These are phyloP conservation scores for Monosporascus sp. DNA, from an alignment of 2,329 filamentous ascomycete species.

Conservation along the genomic window DNA sequence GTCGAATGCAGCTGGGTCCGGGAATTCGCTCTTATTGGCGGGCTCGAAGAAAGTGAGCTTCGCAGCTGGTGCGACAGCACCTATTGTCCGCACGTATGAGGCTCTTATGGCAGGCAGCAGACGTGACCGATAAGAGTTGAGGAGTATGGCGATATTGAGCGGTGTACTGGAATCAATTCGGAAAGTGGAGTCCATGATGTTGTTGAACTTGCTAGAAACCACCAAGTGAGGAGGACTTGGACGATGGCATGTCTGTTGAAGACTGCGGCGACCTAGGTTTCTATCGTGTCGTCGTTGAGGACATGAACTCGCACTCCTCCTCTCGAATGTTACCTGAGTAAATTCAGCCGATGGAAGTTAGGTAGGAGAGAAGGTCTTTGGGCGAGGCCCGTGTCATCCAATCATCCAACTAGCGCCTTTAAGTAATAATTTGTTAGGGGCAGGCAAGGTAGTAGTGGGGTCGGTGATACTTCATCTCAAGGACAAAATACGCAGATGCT, in stretches of 20 bases:
- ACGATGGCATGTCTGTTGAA: background rate
- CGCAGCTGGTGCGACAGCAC: constrained; percentile 22
- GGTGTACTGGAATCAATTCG: constrained; percentile 2
- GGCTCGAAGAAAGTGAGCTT: constrained; percentile 31
- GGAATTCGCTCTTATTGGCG: constrained; percentile 29
- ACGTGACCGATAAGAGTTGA: constrained; percentile 33
- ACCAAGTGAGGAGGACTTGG: background rate
- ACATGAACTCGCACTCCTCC: background rate
- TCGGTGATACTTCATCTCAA: too few relatives aligned
- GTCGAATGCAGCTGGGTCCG: constrained; percentile 33
- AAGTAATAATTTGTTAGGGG: too few relatives aligned
- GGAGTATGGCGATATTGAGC: constrained; percentile 29
- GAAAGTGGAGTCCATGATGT: background rate
- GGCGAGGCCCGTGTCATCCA: background rate
- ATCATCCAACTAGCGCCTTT: background rate
- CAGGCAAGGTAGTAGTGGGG: too few relatives aligned
- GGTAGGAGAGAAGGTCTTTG: background rate
- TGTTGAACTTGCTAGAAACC: background rate
- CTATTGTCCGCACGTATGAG: constrained; percentile 29
- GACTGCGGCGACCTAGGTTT: background rate
- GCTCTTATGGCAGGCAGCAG: constrained; percentile 28
- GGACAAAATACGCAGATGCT: too few relatives aligned
- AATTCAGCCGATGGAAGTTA: background rate
- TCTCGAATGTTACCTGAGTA: background rate
- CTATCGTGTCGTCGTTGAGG: background rate